Conservation (phyloP, 2,329 filamentous ascomycete genomes). For the Penicillium italicum region DNA sequence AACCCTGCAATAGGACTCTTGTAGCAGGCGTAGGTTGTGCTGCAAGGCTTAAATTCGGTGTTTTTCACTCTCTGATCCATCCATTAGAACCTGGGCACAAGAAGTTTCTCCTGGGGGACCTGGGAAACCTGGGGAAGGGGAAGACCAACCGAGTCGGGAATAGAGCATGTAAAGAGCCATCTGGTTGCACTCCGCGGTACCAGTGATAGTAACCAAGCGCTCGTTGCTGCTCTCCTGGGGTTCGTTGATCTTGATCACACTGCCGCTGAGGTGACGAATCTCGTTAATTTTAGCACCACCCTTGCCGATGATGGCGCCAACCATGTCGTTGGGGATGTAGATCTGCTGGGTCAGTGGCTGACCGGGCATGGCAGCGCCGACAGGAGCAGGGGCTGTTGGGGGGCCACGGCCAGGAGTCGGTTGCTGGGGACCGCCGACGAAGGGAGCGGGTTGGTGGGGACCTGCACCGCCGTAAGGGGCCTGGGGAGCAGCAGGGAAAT, state of each 20-base stretch:
- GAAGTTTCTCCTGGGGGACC: background rate
- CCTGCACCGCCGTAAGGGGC: conserved; percentile 73
- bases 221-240: conserved; percentile 99
- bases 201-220: conserved; percentile 92
- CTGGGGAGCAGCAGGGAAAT: conserved; percentile 74
- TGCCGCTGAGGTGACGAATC: conserved; percentile 92
- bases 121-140: background rate
- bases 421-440: conserved; percentile 60
- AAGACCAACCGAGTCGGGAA: conserved; percentile 74
- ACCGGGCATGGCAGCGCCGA: conserved; percentile 70
- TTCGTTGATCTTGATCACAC: conserved; percentile 99
- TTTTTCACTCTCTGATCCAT: conserved; percentile 65
- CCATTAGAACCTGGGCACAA: background rate
- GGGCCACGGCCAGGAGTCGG: conserved; percentile 60
- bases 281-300: conserved; percentile 99
- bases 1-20: conserved; percentile 7
- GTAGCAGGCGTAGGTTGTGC: background rate
- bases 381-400: conserved; percentile 62
- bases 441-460: conserved; percentile 71
- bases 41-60: conserved; percentile 57
- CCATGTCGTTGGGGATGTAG: conserved; percentile 99
- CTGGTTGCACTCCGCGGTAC: conserved; percentile 96
- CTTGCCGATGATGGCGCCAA: conserved; percentile 97
- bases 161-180: conserved; percentile 99
- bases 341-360: conserved; percentile 95